Evolutionary conservation across 177 flowering plant genomes (phyloP).

Genomic region (Vitis hybrid): DNA sequence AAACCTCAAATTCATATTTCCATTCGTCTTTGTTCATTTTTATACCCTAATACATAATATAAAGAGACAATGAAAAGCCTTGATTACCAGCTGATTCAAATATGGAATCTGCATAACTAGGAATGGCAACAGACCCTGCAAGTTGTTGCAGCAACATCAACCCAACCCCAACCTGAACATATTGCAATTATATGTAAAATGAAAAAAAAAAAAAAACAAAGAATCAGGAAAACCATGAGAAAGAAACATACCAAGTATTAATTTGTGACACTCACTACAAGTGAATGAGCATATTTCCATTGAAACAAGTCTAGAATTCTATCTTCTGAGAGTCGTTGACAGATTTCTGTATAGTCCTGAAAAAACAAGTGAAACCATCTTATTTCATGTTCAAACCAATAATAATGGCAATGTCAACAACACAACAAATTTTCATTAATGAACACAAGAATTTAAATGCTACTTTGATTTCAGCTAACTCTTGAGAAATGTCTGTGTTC

Average conservation of each 20-base stretch:
- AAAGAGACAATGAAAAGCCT: neutral
- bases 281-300: conserved; percentile 47
- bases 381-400: no score
- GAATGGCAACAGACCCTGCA: conserved; percentile 38
- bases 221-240: no score
- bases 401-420: no score
- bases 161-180: conserved; percentile 57
- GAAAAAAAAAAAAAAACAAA: no score
- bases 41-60: neutral
- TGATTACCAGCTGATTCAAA: conserved; percentile 52
- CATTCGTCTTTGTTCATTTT: neutral
- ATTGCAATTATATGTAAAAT: neutral
- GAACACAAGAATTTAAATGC: conserved; percentile 26
- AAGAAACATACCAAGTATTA: neutral
- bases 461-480: neutral
- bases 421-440: neutral
- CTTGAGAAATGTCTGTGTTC: no score
- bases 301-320: conserved; percentile 47
- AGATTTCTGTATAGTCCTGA: conserved; percentile 51
- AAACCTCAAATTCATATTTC: neutral
- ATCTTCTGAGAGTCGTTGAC: conserved; percentile 26
- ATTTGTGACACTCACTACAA: conserved; percentile 34
- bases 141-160: conserved; percentile 54
- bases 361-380: no score
- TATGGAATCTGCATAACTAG: conserved; percentile 49